Percentiles rank a stretch among this genome's conserved stretches.
phyloP scores from a whole-genome alignment of 1,139 yeast species.

The Hemisphaericaspora lyxosophila region DNA sequence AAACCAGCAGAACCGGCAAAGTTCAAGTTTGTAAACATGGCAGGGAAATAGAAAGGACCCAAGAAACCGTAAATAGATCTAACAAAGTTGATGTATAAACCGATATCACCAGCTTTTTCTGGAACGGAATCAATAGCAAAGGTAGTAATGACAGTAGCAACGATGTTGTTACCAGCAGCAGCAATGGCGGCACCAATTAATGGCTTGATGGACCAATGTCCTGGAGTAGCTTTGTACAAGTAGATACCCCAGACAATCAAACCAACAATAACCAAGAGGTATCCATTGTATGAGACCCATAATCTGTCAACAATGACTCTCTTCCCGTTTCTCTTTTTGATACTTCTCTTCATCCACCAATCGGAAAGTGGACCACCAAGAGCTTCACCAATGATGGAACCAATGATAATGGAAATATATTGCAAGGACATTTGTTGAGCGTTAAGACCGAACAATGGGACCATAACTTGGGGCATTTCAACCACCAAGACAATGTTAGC shows the following conservation, averaged over 20 bases:
- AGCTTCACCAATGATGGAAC: slow-evolving; percentile 25
- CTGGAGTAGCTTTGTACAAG: slow-evolving; percentile 17
- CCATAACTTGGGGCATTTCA: slow-evolving; percentile 25
- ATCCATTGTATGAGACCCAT: slow-evolving; percentile 22
- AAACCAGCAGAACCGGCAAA: slow-evolving; percentile 15
- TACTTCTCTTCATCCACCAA: slow-evolving; percentile 22
- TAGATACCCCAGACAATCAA: slow-evolving; percentile 23
- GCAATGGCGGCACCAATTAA: slow-evolving; percentile 25
- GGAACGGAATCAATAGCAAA: slow-evolving; percentile 19
- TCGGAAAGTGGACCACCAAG: slow-evolving; percentile 26
- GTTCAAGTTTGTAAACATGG: slow-evolving; percentile 19
- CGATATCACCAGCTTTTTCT: slow-evolving; percentile 16
- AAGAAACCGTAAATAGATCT: slow-evolving; percentile 20
- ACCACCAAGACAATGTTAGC: slow-evolving; percentile 24
- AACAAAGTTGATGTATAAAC: slow-evolving; percentile 16
- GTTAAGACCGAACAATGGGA: slow-evolving; percentile 19
- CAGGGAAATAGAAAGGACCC: slow-evolving; percentile 26
- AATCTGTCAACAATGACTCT: slow-evolving; percentile 21
- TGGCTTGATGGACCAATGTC: slow-evolving; percentile 23
- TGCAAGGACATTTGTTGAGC: slow-evolving; percentile 25
- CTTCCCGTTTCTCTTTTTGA: slow-evolving; percentile 14
- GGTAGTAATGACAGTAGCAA: slow-evolving; percentile 21
- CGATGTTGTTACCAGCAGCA: slow-evolving; percentile 24
- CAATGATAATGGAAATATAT: slow-evolving; percentile 23
- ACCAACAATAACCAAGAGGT: slow-evolving; percentile 20